Evolutionary conservation across 495 filamentous ascomycete genomes (phyloP).

Genomic region (Elaphomyces granulatus): DNA sequence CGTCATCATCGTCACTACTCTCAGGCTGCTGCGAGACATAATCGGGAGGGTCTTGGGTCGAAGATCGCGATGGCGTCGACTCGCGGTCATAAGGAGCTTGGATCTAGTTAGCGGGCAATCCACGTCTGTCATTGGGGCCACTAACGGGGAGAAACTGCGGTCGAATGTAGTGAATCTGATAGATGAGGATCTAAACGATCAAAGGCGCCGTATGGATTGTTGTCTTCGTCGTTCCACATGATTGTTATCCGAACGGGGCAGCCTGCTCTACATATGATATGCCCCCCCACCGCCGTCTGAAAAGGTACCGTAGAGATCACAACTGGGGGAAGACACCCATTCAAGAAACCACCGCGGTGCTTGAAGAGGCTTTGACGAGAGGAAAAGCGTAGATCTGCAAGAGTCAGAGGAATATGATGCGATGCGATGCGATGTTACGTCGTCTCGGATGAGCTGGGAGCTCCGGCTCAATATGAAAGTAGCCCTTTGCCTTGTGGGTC

Average conservation of each 20-base stretch:
- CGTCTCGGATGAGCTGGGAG: too few species aligned
- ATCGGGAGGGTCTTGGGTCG: constrained; percentile 40
- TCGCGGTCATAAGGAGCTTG: constrained; percentile 31
- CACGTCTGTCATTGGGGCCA: constrained; percentile 5
- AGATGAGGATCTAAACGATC: constrained; percentile 64
- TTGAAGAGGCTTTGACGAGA: too few species aligned
- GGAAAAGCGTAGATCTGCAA: too few species aligned
- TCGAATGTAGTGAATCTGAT: constrained; percentile 54
- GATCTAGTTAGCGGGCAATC: constrained; percentile 4
- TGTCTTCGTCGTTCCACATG: constrained; percentile 82
- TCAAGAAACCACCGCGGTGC: too few species aligned
- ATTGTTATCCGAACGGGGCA: constrained; percentile 2
- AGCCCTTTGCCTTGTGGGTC: too few species aligned
- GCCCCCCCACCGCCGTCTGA: too few species aligned
- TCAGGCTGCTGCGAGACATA: constrained; percentile 41
- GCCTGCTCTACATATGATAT: too few species aligned
- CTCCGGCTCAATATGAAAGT: too few species aligned
- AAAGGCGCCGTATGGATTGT: constrained; percentile 88
- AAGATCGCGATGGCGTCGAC: constrained; percentile 34
- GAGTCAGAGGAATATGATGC: too few species aligned
- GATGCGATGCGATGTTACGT: too few species aligned
- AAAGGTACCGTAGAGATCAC: too few species aligned
- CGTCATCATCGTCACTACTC: constrained; percentile 46
- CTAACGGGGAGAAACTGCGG: constrained; percentile 41
- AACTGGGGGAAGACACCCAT: background rate